These are phyloP conservation scores for Xanthoconium stramineum DNA, from an alignment of 768 basidiomycete genomes.

Conservation along the genomic window DNA sequence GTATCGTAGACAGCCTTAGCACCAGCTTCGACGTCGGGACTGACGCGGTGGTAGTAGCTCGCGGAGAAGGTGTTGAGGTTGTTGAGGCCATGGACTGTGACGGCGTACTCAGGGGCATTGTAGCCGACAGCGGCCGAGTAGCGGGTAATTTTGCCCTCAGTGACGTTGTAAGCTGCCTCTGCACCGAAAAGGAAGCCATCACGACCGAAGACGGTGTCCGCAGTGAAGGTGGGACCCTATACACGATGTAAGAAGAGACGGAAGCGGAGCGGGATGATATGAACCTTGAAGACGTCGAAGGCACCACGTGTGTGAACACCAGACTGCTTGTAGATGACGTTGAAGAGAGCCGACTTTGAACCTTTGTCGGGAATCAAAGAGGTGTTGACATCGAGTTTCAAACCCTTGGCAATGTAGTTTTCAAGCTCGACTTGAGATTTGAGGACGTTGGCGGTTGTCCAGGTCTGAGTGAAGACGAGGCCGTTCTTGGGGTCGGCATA, in stretches of 20 bases:
- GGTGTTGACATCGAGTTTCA: slow-evolving; percentile 90
- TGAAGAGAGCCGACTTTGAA: slow-evolving; percentile 79
- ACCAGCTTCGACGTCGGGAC: slow-evolving; percentile 87
- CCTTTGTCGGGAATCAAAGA: slow-evolving; percentile 85
- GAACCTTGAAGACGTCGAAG: slow-evolving; percentile 92
- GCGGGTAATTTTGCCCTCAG: slow-evolving; percentile 85
- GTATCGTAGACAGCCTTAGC: slow-evolving; percentile 96
- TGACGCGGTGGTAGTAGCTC: slow-evolving; percentile 98
- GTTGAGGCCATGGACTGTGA: slow-evolving; percentile 91
- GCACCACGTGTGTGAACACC: slow-evolving; percentile 88
- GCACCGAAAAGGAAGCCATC: slow-evolving; percentile 97
- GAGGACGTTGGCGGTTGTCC: slow-evolving; percentile 94
- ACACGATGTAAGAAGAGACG: slow-evolving; percentile 2
- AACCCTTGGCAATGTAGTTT: slow-evolving; percentile 94
- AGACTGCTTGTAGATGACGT: slow-evolving; percentile 91
- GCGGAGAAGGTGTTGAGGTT: slow-evolving; percentile 93
- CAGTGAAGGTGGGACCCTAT: slow-evolving; percentile 95
- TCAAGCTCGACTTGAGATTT: slow-evolving; percentile 91
- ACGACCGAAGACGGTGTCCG: slow-evolving; percentile 92
- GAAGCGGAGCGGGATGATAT: neutral
- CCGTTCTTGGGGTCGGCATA: slow-evolving; percentile 90
- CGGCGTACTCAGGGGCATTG: slow-evolving; percentile 93
- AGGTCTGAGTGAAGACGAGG: slow-evolving; percentile 89
- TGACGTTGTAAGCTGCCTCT: slow-evolving; percentile 96
- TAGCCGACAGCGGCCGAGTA: slow-evolving; percentile 92